A percentile compares a stretch with the other conserved stretches of the same genome.
phyloP scores from a whole-genome alignment of 306 rosid genomes.

The Abrus pulchellus region DNA sequence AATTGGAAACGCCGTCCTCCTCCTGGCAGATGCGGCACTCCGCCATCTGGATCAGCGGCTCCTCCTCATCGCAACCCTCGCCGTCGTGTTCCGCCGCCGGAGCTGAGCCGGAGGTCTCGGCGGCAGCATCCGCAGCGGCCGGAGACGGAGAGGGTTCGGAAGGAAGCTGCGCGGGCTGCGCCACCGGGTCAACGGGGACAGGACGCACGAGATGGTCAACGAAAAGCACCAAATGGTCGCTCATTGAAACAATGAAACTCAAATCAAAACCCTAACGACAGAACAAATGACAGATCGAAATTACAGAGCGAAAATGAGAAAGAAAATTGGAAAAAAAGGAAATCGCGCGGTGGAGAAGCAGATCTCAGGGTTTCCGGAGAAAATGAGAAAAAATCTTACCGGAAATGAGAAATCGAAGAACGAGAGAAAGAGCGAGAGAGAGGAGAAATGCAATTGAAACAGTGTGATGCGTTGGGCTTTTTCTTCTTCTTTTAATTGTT shows the following conservation, averaged over 20 bases:
- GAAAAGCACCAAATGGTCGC: slow-evolving; percentile 84
- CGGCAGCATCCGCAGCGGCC: slow-evolving; percentile 19
- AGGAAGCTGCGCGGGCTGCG: slow-evolving; percentile 54
- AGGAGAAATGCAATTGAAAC: slow-evolving; percentile 1
- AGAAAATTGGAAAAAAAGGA: neutral
- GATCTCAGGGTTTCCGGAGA: slow-evolving; percentile 52
- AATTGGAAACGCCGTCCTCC: slow-evolving; percentile 74
- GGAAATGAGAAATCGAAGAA: neutral
- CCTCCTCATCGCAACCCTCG: slow-evolving; percentile 65
- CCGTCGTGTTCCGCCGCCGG: slow-evolving; percentile 39
- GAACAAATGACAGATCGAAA: neutral
- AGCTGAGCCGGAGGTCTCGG: slow-evolving; percentile 54
- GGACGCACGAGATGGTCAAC: slow-evolving; percentile 76
- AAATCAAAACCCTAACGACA: slow-evolving; percentile 45
- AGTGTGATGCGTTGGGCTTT: slow-evolving; percentile 9
- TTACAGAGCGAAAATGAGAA: neutral
- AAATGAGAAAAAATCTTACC: slow-evolving; percentile 50
- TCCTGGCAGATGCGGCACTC: slow-evolving; percentile 99
- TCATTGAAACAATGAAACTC: slow-evolving; percentile 56
- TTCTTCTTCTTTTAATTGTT: neutral
- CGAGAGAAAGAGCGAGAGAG: neutral
- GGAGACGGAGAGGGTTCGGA: slow-evolving; percentile 47
- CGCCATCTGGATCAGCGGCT: slow-evolving; percentile 75
- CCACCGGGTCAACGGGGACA: slow-evolving; percentile 56
- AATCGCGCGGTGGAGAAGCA: slow-evolving; percentile 47